Base-by-base conservation (phyloP, 2,329 filamentous ascomycete genomes). In the Didymella exigua region DNA sequence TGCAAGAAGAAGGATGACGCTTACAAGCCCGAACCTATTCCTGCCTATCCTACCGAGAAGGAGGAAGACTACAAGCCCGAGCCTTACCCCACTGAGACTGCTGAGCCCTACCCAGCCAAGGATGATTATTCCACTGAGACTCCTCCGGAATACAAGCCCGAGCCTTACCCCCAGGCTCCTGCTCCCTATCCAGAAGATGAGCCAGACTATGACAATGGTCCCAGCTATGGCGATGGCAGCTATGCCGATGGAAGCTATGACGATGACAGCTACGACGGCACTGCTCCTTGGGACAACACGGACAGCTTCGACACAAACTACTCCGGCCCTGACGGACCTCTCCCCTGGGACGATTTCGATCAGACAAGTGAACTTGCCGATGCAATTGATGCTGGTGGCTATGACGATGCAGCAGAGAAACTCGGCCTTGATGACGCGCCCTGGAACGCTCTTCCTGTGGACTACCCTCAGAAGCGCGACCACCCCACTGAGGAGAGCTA, bases 291-390 rank as follows among this genome's bases (percentile, higher is more conserved):
- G 34, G 27, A 48, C 13, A 44, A 49, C n/a, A 31, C 31, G 1
- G 40, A 49, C 7, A 26, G 49, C 24, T 47, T 49, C n/a, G 53
- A 50, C 47, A 56, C 33, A 41, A 50, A 51, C 30, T 56, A 56
- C 47, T 33, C 34, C 8, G 42, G 38, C 26, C 41, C 52, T 3
- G 45, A 54, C 16, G 46, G 52, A 14, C 52, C 52, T 2, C 44
- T 45, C 27, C 52, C 52, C 4, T 54, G 52, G 52, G 52, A 54
- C 26, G 52, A 54, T 10, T 33, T 27, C 10, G 40, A 49, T 8
- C 38, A 40, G 21, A 54, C 45, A 13, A 40, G 30, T 27, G 45
- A 49, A 10, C 41, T 45, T 4, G 52, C 52, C n/a, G 52, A 54
- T 24, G 45, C 52, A 1, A 54, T 54, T 8, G 45, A 54, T 3